Conservation (phyloP, 768 basidiomycete species). For the Pulveroboletus sp. region DNA sequence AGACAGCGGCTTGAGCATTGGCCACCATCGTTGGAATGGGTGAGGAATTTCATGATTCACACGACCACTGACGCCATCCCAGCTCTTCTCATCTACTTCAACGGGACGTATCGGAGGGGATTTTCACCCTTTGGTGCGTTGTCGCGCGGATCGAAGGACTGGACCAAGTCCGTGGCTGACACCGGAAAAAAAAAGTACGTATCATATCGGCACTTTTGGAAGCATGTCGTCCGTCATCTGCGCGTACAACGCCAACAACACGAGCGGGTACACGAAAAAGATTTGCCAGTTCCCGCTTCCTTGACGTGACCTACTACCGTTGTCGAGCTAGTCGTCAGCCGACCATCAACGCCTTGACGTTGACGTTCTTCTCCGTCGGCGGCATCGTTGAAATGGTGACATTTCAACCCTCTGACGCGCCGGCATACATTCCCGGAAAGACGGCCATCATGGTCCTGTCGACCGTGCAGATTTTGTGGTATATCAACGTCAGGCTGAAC, state of each 20-base stretch:
- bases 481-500: slow-evolving; percentile 24
- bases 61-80: not conserved
- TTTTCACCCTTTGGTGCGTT: slow-evolving; percentile 16
- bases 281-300: not conserved
- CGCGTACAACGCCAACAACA: slow-evolving; percentile 26
- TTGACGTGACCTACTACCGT: not conserved
- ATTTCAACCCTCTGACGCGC: slow-evolving; percentile 24
- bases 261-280: slow-evolving; percentile 29
- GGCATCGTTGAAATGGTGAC: slow-evolving; percentile 26
- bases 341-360: slow-evolving; percentile 19
- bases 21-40: slow-evolving; percentile 14
- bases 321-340: slow-evolving; percentile 4
- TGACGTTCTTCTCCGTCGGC: slow-evolving; percentile 16
- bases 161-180: not conserved
- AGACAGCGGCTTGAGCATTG: slow-evolving; percentile 6
- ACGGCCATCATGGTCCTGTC: slow-evolving; percentile 30
- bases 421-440: slow-evolving; percentile 33
- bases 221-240: slow-evolving; percentile 24
- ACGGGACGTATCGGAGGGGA: slow-evolving; percentile 18
- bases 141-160: not conserved
- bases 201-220: slow-evolving; percentile 23
- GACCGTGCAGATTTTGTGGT: slow-evolving; percentile 16
- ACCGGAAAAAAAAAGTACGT: slow-evolving; percentile 13
- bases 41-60: not conserved
- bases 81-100: slow-evolving; percentile 25